Evolutionary conservation across 2,329 filamentous ascomycete species (phyloP).

Genomic region (Chaetomiaceae sp.): DNA sequence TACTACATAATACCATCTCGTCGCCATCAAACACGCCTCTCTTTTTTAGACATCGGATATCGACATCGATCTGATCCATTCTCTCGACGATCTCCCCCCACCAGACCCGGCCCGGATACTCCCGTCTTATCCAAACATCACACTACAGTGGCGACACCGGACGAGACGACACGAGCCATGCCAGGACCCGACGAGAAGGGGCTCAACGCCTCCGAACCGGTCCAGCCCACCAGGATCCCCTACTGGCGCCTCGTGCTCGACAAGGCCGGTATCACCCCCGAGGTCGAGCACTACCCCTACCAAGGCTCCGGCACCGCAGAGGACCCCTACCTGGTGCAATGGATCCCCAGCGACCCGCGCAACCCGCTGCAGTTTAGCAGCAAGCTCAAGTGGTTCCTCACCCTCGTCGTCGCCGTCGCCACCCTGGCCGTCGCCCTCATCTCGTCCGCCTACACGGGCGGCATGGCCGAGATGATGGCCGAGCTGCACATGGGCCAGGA

Average conservation of each 20-base stretch:
- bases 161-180: background rate
- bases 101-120: no score
- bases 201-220: background rate
- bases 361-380: background rate
- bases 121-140: no score
- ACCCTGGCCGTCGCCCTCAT: constrained; percentile 2
- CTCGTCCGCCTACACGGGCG: constrained; percentile 4
- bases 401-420: background rate
- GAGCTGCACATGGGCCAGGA: background rate
- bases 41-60: no score
- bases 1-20: no score
- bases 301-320: background rate
- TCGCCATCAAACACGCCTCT: no score
- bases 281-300: background rate
- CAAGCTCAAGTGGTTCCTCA: constrained; percentile 2
- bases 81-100: no score
- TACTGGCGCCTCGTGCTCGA: background rate
- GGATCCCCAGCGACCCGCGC: background rate
- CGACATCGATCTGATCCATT: no score
- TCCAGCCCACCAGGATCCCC: background rate
- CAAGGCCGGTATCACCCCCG: background rate
- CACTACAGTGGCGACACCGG: no score
- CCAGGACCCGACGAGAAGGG: background rate
- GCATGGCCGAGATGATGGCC: background rate
- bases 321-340: background rate